Evolutionary conservation across 805 yeast species (phyloP), one percentile per base, ranked within the genome.

Genomic region (Ogataea haglerorum): DNA sequence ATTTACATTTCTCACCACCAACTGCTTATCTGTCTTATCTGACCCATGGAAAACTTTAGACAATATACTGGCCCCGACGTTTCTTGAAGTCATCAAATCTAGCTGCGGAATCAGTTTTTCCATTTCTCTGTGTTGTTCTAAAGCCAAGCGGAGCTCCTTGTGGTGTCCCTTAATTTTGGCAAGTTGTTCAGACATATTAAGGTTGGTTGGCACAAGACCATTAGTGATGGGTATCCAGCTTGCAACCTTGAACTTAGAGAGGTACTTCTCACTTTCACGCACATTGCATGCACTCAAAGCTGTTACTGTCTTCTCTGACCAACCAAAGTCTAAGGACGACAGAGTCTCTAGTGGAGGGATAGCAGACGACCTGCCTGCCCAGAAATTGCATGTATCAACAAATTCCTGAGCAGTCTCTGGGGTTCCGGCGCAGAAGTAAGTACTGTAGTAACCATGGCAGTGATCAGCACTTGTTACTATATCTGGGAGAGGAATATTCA

Each of bases 321-420:
- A 88, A 2, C 96, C 96, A 57, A 78, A 88, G 57, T 89, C 95
- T 43, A 81, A 74, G 5, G 91, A 80, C 2, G 88, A 79, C 23
- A 85, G 70, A 47, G 83, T 79, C 40, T 79, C 82, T 53, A 81
- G 85, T 0, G 80, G 71, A 3, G 95, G 95, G 15, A 86, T 81
- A 12, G 89, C 82, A 6, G 95, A 82, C 26, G 85, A 74, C 49
- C 93, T 75, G 2, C 91, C 85, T 2, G 95, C 86, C 96, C 96
- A 89, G 58, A 85, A 89, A 60, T 88, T 89, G 62, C 93, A 81
- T 5, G 91, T 78, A 50, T 82, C 76, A 13, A 85, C 78, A 60
- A 76, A 86, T 54, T 79, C 84, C 30, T 66, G 63, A 0, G 95
- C 93, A 43, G 76, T 75, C 49, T 80, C 85, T 17, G 67, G 57